These are phyloP conservation scores for Lepidopterella palustris DNA, from an alignment of 495 filamentous ascomycete species.

Conservation along the genomic window DNA sequence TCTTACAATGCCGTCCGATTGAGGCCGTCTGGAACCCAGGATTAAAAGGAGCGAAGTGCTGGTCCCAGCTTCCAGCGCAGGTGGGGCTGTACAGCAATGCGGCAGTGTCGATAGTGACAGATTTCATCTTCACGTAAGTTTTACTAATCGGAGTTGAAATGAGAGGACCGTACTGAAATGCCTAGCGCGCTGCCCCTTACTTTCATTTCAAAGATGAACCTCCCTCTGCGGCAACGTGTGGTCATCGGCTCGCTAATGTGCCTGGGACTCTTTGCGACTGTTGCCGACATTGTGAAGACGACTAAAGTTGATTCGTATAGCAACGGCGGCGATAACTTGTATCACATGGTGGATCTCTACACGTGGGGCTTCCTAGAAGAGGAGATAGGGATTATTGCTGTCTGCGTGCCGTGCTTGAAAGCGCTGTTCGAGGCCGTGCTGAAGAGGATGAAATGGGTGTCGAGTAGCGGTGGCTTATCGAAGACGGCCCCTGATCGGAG, in stretches of 20 bases:
- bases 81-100: constrained; percentile 24
- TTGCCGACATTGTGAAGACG: neutral
- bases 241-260: constrained; percentile 33
- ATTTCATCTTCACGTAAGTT: too few relatives aligned
- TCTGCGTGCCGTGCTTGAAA: neutral
- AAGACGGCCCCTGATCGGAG: neutral
- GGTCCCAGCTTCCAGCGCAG: constrained; percentile 7
- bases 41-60: constrained; percentile 24
- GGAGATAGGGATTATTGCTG: neutral
- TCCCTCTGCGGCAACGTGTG: constrained; percentile 32
- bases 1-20: constrained; percentile 32
- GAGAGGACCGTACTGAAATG: too few relatives aligned
- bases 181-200: constrained; percentile 34
- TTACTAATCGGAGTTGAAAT: too few relatives aligned
- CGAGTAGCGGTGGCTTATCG: neutral
- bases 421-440: neutral
- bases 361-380: neutral
- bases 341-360: neutral
- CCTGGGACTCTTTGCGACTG: constrained; percentile 31
- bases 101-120: constrained; percentile 28
- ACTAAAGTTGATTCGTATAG: neutral
- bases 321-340: neutral
- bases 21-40: constrained; percentile 29
- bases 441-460: neutral
- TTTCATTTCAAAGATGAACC: constrained; percentile 34